Base-by-base conservation (phyloP, 495 filamentous ascomycete genomes). In the Penicillium mononematosum region DNA sequence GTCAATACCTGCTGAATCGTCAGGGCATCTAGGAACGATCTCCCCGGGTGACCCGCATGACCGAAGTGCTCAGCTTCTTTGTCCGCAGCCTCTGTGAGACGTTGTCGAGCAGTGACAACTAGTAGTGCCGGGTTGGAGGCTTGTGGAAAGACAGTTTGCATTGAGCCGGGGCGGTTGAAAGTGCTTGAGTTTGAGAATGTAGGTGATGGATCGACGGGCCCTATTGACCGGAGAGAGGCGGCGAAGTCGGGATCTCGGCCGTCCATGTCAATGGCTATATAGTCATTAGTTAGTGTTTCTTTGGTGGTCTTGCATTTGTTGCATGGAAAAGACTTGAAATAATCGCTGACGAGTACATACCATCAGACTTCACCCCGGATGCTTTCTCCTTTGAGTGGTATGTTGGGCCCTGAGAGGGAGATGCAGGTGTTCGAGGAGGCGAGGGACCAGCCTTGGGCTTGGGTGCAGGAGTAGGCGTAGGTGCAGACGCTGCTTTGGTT, bases 211-310 rank as follows among this genome's bases (percentile, higher is more conserved):
- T 79, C 77, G 19, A 89, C 86, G 53, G 87, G 80, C 53, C 87
- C 87, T 59, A 90, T 77, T 41, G 71, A 69, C 63, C 80, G 81
- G 54, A 88, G 81, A 49, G 82, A 83, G 60, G 77, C 78, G 48
- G 81, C 82, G 70, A 84, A 87, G 67, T 81, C 71, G 3, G 85
- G 85, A 61, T 88, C 85, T n/a, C 76, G 78, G 58, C 80, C 82
- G 62, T 88, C 87, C 56, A 84, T 74, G 64, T 86, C 80, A 56
- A 88, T 83, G n/a, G 83, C 84, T 87, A 58, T 4, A 52, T 27
- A 20, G 4, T 34, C 38, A 47, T 62, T 60, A 63, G 60, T 45
- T 45, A 44, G 24, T 50, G 39, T 34, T 38, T 45, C 19, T 5
- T 17, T 39, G 24, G 19, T 31, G 16, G 34, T 25, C 9, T 27